Evolutionary conservation across 1,284 basidiomycete species (phyloP).

Genomic region (Termitomyces sp.): DNA sequence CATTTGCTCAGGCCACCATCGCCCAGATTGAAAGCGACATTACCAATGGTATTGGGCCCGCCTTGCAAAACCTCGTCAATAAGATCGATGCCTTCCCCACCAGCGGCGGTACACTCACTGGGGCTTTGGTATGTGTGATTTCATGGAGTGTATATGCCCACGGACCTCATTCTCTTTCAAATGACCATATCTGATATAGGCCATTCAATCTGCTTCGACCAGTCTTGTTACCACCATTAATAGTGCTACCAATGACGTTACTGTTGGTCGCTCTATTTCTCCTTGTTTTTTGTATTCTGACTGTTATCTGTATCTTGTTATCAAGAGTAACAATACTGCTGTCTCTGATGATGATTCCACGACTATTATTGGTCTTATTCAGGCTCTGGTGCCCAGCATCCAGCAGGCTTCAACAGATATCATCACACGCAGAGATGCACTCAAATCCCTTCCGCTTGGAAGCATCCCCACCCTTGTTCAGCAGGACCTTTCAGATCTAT

Average conservation of each 20-base stretch:
- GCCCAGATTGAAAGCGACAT: no score
- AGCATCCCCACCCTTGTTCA: slow-evolving; percentile 24
- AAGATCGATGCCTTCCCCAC: no score
- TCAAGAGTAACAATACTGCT: slow-evolving; percentile 8
- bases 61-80: no score
- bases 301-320: neutral
- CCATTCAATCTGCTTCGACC: slow-evolving; percentile 27
- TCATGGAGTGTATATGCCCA: neutral
- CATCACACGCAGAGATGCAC: slow-evolving; percentile 18
- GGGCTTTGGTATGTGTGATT: slow-evolving; percentile 25
- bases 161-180: neutral
- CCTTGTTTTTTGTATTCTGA: neutral
- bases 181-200: slow-evolving; percentile 17
- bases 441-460: slow-evolving; percentile 21
- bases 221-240: slow-evolving; percentile 23
- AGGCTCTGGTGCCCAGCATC: slow-evolving; percentile 21
- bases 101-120: slow-evolving; percentile 18
- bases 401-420: slow-evolving; percentile 15
- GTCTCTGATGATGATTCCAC: slow-evolving; percentile 18
- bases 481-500: slow-evolving; percentile 21
- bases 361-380: slow-evolving; percentile 17
- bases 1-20: no score
- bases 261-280: slow-evolving; percentile 2
- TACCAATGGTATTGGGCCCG: no score
- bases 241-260: slow-evolving; percentile 25